phyloP scores from a whole-genome alignment of 805 yeast genomes.

The Metschnikowia cubensis region DNA sequence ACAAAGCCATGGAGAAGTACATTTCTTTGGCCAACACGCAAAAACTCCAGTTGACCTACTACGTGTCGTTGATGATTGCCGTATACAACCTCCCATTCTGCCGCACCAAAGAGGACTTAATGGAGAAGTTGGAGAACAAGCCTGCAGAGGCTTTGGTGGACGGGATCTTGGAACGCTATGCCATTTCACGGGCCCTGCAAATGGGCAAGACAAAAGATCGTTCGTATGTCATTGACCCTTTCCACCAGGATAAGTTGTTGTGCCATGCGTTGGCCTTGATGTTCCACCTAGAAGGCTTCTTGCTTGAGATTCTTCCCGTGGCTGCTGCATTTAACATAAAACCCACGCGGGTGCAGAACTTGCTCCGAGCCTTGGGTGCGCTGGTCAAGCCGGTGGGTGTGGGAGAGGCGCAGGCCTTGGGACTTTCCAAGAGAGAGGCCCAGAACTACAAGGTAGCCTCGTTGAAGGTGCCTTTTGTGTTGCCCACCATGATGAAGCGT shows the following conservation, averaged over 20 bases:
- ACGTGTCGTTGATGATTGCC: constrained; percentile 75
- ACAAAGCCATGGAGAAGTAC: constrained; percentile 41
- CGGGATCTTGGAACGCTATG: constrained; percentile 66
- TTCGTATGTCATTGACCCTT: constrained; percentile 81
- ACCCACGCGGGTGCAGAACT: constrained; percentile 62
- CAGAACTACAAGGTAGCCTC: constrained; percentile 73
- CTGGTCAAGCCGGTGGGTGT: constrained; percentile 64
- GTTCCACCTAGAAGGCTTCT: constrained; percentile 71
- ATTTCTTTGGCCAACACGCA: constrained; percentile 43
- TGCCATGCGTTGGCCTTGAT: constrained; percentile 72
- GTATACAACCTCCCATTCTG: constrained; percentile 70
- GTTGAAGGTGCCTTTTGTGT: constrained; percentile 81
- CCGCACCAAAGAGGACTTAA: constrained; percentile 52
- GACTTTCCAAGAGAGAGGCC: constrained; percentile 57
- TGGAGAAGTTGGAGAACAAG: constrained; percentile 53
- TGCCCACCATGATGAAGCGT: constrained; percentile 78
- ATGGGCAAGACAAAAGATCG: constrained; percentile 69
- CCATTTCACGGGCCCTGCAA: constrained; percentile 49
- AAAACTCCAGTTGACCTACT: constrained; percentile 69
- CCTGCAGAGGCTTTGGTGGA: constrained; percentile 75
- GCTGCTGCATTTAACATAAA: constrained; percentile 82
- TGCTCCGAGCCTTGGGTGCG: constrained; percentile 83
- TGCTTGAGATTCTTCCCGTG: constrained; percentile 72
- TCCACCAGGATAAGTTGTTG: constrained; percentile 78
- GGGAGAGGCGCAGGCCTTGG: constrained; percentile 71